Evolutionary conservation across 1,284 basidiomycete genomes (phyloP), one percentile per base, ranked within the genome.

Genomic region (Exobasidium rhododendri): DNA sequence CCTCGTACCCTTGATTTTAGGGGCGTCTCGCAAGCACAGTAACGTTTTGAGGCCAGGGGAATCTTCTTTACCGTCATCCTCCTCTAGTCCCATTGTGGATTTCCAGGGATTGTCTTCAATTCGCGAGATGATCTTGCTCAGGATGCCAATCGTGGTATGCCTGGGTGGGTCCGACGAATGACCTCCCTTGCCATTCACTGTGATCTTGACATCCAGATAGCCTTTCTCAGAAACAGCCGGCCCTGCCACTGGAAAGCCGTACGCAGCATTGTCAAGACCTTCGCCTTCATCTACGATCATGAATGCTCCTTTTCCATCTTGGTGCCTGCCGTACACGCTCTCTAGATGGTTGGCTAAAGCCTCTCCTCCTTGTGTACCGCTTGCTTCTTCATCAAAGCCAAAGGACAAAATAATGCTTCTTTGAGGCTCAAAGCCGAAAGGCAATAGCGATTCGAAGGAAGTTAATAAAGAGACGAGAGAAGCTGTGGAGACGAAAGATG

Each of bases 351-450:
- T 32, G 10, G 17, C 88, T 88, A 30, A 85, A 89, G 49, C 92
- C n/a, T 58, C 59, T 10, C 69, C 80, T 72, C 77, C 80, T 77
- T 70, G 50, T 45, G 67, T 61, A 58, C 69, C 70, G 51, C 66
- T 54, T 0, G 66, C 56, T 79, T 90, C 88, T 70, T 89, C 89
- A 70, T 90, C 88, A 61, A 85, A 86, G n/a, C 89, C 89, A 56
- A 85, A 86, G 1, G 85, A 84, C 26, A 88, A 81, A 24, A 89
- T 81, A 45, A 89, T 80, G 20, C 68, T 73, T 31, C 81, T 71
- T 49, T 67, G 71, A 4, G 84, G 84, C 63, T 79, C 61, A 69
- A 80, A 85, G 44, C 61, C 81, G 31, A 82, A 79, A 2, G 74
- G 67, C 20, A 83, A 67, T 14, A 85, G 80, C 51, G 80, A 80